Evolutionary conservation across 2,329 filamentous ascomycete genomes (phyloP).

Genomic region (Calonectria naviculata): DNA sequence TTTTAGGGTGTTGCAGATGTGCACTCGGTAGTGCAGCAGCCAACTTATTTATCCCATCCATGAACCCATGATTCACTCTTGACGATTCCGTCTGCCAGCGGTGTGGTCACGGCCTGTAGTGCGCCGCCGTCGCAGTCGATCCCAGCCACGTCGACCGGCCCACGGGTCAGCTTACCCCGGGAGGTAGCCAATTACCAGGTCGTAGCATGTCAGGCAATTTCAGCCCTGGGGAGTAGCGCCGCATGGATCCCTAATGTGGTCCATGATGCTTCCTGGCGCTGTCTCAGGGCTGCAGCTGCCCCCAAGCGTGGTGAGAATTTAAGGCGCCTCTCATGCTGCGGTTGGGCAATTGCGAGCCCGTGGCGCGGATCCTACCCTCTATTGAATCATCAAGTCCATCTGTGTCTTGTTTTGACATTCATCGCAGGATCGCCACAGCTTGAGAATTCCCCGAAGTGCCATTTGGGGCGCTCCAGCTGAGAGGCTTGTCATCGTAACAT

Average conservation of each 20-base stretch:
- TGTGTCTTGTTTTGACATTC: neutral
- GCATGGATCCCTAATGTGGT: neutral
- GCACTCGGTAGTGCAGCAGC: neutral
- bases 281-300: slow-evolving; percentile 3
- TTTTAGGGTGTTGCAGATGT: neutral
- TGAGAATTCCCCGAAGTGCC: no score
- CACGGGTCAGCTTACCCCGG: neutral
- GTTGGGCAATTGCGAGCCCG: neutral
- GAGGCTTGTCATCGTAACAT: neutral
- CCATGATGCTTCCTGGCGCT: neutral
- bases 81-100: neutral
- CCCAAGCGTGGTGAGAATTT: neutral
- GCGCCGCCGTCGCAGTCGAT: neutral
- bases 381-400: neutral
- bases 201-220: neutral
- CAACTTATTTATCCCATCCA: neutral
- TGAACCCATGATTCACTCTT: neutral
- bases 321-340: neutral
- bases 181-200: neutral
- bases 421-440: no score
- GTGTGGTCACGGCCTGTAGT: neutral
- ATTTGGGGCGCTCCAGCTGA: neutral
- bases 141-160: neutral
- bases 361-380: neutral
- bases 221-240: neutral